Evolutionary conservation across 2,329 filamentous ascomycete species (phyloP).

Genomic region (Stylonectria norvegica): DNA sequence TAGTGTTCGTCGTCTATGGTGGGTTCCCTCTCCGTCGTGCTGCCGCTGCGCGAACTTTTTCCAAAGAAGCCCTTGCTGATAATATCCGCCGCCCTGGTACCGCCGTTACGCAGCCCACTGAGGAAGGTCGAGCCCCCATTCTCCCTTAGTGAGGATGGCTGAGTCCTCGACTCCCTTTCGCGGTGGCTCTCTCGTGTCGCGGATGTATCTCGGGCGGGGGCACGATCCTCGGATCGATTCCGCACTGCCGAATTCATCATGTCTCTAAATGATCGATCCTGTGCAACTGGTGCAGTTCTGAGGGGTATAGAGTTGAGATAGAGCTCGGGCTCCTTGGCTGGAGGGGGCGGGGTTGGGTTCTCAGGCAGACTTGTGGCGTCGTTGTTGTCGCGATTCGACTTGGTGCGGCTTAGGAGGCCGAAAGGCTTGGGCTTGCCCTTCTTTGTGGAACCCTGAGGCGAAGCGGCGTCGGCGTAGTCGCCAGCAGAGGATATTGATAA

Average conservation of each 20-base stretch:
- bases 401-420: conserved; percentile 48
- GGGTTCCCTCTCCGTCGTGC: conserved; percentile 61
- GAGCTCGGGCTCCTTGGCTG: conserved; percentile 25
- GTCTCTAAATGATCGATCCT: conserved; percentile 65
- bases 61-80: conserved; percentile 80
- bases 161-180: conserved; percentile 49
- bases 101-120: conserved; percentile 25
- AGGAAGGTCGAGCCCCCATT: conserved; percentile 43
- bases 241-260: conserved; percentile 63
- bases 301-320: conserved; percentile 36
- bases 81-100: conserved; percentile 59
- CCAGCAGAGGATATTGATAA: conserved; percentile 48
- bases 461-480: conserved; percentile 43
- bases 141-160: conserved; percentile 56
- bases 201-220: conserved; percentile 42
- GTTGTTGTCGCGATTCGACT: conserved; percentile 52
- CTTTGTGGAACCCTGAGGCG: conserved; percentile 36
- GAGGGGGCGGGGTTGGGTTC: conserved; percentile 20
- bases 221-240: conserved; percentile 71
- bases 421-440: conserved; percentile 56
- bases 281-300: conserved; percentile 60
- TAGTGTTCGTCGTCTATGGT: conserved; percentile 79
- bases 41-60: conserved; percentile 70
- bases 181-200: conserved; percentile 41
- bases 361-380: conserved; percentile 39